Percentiles rank a stretch among this genome's conserved stretches.
Conservation (phyloP, 352 stramenopile genomes). For the Globisporangium polare region DNA sequence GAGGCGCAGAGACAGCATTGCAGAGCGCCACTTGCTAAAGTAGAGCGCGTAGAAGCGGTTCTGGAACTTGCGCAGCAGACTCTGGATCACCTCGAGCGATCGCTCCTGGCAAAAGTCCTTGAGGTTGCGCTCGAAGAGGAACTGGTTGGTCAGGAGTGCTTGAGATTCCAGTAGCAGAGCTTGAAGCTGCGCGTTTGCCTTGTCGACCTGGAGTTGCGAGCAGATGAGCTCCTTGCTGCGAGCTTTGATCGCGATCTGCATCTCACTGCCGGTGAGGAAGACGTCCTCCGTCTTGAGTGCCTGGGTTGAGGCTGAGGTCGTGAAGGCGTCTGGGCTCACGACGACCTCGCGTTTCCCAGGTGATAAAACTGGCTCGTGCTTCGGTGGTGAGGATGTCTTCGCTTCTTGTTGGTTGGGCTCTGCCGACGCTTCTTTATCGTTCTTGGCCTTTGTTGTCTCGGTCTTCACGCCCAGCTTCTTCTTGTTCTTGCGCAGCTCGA, state of each 20-base stretch:
- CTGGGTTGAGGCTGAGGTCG: background rate
- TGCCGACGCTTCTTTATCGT: background rate
- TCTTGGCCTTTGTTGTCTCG: slow-evolving; percentile 1
- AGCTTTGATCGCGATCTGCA: slow-evolving; percentile 22
- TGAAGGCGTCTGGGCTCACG: background rate
- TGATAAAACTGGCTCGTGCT: background rate
- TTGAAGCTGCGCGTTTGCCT: slow-evolving; percentile 21
- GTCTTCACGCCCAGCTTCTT: slow-evolving; percentile 5
- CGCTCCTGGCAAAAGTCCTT: slow-evolving; percentile 35
- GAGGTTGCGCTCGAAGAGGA: slow-evolving; percentile 61
- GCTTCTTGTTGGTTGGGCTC: background rate
- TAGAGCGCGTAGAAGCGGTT: slow-evolving; percentile 53
- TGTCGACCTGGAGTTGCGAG: slow-evolving; percentile 19
- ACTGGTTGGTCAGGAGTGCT: slow-evolving; percentile 38
- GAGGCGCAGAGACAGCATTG: slow-evolving; percentile 20
- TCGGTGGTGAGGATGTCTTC: background rate
- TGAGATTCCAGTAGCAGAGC: slow-evolving; percentile 28
- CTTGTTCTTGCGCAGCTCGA: slow-evolving; percentile 26
- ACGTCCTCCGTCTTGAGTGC: background rate
- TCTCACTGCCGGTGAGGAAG: slow-evolving; percentile 8
- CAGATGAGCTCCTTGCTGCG: slow-evolving; percentile 20
- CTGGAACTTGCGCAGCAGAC: slow-evolving; percentile 40
- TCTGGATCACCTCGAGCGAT: slow-evolving; percentile 36
- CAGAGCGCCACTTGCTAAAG: slow-evolving; percentile 30
- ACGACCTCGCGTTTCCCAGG: background rate